Percentiles rank a stretch among this genome's conserved stretches.
Conservation (phyloP, 257 asterid genomes). For the Anisodus tanguticus region DNA sequence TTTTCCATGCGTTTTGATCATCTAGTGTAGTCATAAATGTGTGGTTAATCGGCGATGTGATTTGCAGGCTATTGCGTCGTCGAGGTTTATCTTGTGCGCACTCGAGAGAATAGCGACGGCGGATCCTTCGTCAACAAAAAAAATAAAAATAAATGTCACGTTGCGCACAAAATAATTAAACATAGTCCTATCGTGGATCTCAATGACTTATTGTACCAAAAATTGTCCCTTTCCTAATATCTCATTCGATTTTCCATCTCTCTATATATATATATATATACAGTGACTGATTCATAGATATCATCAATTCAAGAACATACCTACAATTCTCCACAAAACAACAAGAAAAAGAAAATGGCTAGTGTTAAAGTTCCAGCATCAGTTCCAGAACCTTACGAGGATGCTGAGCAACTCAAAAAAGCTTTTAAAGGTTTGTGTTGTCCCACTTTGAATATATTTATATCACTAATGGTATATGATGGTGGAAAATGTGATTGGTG, state of each 20-base stretch:
- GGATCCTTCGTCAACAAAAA: no score
- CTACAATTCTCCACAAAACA: background rate
- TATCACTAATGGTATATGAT: slow-evolving; percentile 12
- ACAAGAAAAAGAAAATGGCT: slow-evolving; percentile 52
- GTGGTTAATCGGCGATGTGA: no score
- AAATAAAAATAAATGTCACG: background rate
- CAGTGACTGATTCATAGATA: background rate
- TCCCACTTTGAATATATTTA: background rate
- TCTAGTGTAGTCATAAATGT: background rate
- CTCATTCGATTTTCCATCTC: background rate
- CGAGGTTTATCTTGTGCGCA: no score
- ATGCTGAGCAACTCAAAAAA: slow-evolving; percentile 70
- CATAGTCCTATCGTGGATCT: background rate
- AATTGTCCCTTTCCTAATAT: background rate
- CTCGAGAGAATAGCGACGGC: no score
- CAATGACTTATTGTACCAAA: background rate
- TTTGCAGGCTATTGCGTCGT: no score
- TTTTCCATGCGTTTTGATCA: no score
- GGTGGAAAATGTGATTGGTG: background rate
- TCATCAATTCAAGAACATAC: background rate
- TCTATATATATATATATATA: background rate
- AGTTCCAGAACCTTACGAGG: slow-evolving; percentile 73
- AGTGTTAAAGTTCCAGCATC: slow-evolving; percentile 68
- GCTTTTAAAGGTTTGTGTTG: slow-evolving; percentile 65
- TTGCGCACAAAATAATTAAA: background rate